Evolutionary conservation across 164 flowering plant species (phyloP).

Genomic region (Magnolia sinica): DNA sequence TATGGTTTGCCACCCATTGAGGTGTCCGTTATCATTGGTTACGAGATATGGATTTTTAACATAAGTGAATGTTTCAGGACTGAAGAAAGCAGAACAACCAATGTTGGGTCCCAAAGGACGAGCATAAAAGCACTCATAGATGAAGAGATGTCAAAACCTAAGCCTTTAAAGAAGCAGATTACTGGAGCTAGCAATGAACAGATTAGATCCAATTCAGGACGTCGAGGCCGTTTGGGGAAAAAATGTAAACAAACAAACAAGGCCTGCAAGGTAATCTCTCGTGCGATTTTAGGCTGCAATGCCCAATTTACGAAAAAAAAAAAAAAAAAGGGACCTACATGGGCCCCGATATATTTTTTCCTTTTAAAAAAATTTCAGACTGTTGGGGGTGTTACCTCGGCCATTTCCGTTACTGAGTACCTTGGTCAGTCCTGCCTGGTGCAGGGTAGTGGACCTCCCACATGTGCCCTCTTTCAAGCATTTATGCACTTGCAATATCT

Average conservation of each 20-base stretch:
- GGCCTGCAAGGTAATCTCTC: slow-evolving; percentile 22
- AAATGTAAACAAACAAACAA: slow-evolving; percentile 29
- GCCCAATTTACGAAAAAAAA: too few species aligned
- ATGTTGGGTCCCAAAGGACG: slow-evolving; percentile 33
- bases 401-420: too few species aligned
- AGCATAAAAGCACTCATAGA: slow-evolving; percentile 82
- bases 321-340: too few species aligned
- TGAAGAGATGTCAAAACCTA: slow-evolving; percentile 26
- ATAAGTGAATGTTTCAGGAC: slow-evolving; percentile 33
- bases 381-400: too few species aligned
- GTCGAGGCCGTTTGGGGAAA: slow-evolving; percentile 18
- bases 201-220: slow-evolving; percentile 21
- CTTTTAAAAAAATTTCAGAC: too few species aligned
- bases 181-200: slow-evolving; percentile 2
- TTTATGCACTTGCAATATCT: too few species aligned
- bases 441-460: too few species aligned
- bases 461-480: too few species aligned
- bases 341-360: too few species aligned
- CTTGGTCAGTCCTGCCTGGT: too few species aligned
- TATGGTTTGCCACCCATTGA: not conserved
- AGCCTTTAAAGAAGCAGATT: slow-evolving; percentile 27
- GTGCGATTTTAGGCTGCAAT: too few species aligned
- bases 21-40: not conserved
- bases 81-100: slow-evolving; percentile 24
- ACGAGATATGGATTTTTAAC: not conserved